Conservation (phyloP, 192 early-diverging fungal genomes). For the Rhizophlyctis rosea region DNA sequence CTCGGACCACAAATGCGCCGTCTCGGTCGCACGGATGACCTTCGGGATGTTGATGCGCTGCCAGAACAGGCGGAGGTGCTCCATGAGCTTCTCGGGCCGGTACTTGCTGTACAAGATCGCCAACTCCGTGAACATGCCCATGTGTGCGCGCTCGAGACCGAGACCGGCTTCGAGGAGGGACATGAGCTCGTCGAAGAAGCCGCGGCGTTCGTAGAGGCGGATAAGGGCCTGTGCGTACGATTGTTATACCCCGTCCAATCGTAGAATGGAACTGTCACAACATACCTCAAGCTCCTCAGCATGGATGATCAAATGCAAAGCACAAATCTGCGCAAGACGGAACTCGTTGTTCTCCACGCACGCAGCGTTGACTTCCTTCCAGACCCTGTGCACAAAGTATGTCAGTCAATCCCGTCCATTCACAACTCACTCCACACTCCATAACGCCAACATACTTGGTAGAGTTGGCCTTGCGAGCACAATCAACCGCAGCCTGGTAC, state of each 20-base stretch:
- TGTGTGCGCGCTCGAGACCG: conserved; percentile 96
- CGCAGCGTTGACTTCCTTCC: conserved; percentile 98
- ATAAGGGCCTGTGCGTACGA: conserved; percentile 80
- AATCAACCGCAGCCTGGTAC: conserved; percentile 95
- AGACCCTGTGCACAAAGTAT: conserved; percentile 65
- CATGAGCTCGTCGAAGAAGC: conserved; percentile 90
- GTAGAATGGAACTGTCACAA: neutral
- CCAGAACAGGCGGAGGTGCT: conserved; percentile 96
- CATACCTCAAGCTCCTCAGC: conserved; percentile 89
- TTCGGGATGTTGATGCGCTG: conserved; percentile 99
- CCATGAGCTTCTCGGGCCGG: conserved; percentile 90
- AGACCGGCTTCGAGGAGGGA: conserved; percentile 88
- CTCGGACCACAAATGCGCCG: conserved; percentile 93
- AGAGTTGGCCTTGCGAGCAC: conserved; percentile 96
- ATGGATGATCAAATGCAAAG: conserved; percentile 91
- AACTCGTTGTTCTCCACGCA: conserved; percentile 95
- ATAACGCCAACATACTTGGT: conserved; percentile 56
- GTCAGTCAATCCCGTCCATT: conserved; percentile 16
- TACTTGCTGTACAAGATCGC: conserved; percentile 98
- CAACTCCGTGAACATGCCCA: conserved; percentile 99
- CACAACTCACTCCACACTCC: conserved; percentile 3
- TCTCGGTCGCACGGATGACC: conserved; percentile 92
- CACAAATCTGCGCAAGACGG: conserved; percentile 97
- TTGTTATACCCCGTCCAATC: neutral
- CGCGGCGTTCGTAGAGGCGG: conserved; percentile 80